phyloP scores from a whole-genome alignment of 2,329 filamentous ascomycete genomes.

The Beauveria sp. region DNA sequence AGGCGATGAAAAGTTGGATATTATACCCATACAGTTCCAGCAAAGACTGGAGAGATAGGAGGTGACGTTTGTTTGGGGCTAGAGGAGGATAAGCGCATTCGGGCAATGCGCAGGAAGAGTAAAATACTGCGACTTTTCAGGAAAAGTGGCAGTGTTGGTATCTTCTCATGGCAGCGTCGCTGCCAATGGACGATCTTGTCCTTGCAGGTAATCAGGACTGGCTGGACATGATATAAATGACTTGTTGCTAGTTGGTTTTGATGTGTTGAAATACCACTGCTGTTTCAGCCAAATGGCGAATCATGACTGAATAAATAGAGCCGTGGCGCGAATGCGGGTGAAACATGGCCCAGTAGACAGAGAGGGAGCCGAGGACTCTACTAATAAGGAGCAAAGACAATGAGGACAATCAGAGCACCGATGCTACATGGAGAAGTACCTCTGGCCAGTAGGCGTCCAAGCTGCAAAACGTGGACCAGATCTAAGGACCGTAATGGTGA shows the following conservation, averaged over 20 bases:
- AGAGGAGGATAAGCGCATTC: not conserved
- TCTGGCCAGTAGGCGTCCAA: conserved; percentile 31
- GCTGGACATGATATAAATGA: conserved; percentile 11
- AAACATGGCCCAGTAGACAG: not conserved
- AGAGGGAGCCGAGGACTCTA: not conserved
- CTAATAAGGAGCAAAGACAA: not conserved
- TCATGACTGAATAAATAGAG: not conserved
- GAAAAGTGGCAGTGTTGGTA: not conserved
- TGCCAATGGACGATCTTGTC: not conserved
- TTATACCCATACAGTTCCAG: conserved; percentile 5
- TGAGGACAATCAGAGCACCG: too few species aligned
- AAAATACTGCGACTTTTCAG: not conserved
- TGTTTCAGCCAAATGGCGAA: not conserved
- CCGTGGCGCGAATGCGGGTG: not conserved
- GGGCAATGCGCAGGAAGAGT: not conserved
- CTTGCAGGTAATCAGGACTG: conserved; percentile 5
- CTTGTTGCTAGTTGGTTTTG: conserved; percentile 7
- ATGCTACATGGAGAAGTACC: not conserved
- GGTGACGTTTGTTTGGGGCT: not conserved
- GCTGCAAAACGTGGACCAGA: not conserved
- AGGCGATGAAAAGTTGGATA: not conserved
- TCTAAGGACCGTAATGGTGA: not conserved
- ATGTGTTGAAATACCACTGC: conserved; percentile 10
- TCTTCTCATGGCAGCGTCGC: not conserved
- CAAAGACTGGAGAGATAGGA: not conserved